Percentiles rank a stretch among this genome's conserved stretches.
phyloP scores from a whole-genome alignment of 2,329 filamentous ascomycete species.

The Colletotrichum tanaceti region DNA sequence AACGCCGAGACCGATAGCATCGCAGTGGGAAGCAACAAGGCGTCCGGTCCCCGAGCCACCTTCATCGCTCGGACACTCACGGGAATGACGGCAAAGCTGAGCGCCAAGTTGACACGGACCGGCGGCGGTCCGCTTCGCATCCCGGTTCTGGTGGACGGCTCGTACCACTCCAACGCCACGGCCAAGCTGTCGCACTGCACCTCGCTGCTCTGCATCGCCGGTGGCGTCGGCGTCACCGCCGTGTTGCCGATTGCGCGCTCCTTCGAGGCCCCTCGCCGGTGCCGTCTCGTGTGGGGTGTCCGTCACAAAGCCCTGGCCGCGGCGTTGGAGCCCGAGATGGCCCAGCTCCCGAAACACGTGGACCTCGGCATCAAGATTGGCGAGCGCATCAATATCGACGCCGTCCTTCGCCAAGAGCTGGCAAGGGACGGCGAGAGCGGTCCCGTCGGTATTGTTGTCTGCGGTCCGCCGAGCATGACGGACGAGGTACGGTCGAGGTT shows the following conservation, averaged over 20 bases:
- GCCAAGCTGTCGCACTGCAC: slow-evolving; percentile 17
- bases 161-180: slow-evolving; percentile 44
- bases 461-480: slow-evolving; percentile 47
- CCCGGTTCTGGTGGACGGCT: slow-evolving; percentile 46
- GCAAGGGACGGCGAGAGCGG: slow-evolving; percentile 39
- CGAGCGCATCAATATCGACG: slow-evolving; percentile 42
- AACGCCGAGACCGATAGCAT: too few relatives aligned
- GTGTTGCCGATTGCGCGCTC: slow-evolving; percentile 45
- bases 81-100: slow-evolving; percentile 44
- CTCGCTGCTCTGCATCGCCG: slow-evolving; percentile 46
- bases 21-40: too few relatives aligned
- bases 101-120: slow-evolving; percentile 22
- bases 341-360: slow-evolving; percentile 37
- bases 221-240: slow-evolving; percentile 49
- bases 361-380: slow-evolving; percentile 43
- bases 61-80: slow-evolving; percentile 45
- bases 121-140: slow-evolving; percentile 31
- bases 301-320: slow-evolving; percentile 41
- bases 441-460: slow-evolving; percentile 45
- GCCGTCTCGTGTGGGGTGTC: slow-evolving; percentile 45
- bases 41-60: slow-evolving; percentile 25
- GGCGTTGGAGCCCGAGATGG: slow-evolving; percentile 40
- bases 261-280: slow-evolving; percentile 25
- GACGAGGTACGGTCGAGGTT: slow-evolving; percentile 46
- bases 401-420: slow-evolving; percentile 44